Conservation (phyloP, 331 rosid species). For the Phaseolus coccineus region DNA sequence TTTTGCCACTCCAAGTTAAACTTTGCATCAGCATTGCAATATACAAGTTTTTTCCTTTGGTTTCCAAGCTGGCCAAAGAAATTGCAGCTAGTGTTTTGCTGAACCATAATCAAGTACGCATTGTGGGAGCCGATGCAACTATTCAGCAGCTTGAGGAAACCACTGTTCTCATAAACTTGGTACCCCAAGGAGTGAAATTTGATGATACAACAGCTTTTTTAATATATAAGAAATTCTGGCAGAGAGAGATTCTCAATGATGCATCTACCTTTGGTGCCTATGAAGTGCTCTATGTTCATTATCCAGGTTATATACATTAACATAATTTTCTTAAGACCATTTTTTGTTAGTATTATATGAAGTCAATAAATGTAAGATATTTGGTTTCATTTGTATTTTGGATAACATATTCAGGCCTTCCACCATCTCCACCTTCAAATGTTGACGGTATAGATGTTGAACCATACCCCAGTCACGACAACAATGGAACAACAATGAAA, state of each 20-base stretch:
- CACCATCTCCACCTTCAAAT: slow-evolving; percentile 82
- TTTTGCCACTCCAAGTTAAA: slow-evolving; percentile 82
- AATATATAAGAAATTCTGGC: slow-evolving; percentile 80
- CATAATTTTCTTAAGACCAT: background rate
- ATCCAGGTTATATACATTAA: slow-evolving; percentile 65
- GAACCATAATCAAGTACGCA: slow-evolving; percentile 79
- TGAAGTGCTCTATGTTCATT: slow-evolving; percentile 70
- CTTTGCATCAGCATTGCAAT: slow-evolving; percentile 61
- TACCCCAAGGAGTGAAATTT: slow-evolving; percentile 68
- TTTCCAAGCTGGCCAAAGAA: slow-evolving; percentile 73
- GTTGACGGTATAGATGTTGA: slow-evolving; percentile 59
- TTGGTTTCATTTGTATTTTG: background rate
- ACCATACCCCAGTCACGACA: slow-evolving; percentile 48
- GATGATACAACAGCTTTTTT: slow-evolving; percentile 59
- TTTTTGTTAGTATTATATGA: background rate
- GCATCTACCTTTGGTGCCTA: slow-evolving; percentile 71
- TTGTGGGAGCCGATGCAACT: slow-evolving; percentile 81
- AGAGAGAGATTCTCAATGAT: slow-evolving; percentile 57
- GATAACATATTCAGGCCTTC: slow-evolving; percentile 66
- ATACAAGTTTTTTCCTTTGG: slow-evolving; percentile 76
- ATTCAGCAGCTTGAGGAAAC: slow-evolving; percentile 74
- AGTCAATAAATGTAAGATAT: background rate
- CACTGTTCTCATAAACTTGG: slow-evolving; percentile 71
- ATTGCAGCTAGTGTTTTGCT: slow-evolving; percentile 68
- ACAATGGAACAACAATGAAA: slow-evolving; percentile 62